These are phyloP conservation scores for Picochlorum sp. DNA, from an alignment of 139 green algal genomes.

Conservation along the genomic window DNA sequence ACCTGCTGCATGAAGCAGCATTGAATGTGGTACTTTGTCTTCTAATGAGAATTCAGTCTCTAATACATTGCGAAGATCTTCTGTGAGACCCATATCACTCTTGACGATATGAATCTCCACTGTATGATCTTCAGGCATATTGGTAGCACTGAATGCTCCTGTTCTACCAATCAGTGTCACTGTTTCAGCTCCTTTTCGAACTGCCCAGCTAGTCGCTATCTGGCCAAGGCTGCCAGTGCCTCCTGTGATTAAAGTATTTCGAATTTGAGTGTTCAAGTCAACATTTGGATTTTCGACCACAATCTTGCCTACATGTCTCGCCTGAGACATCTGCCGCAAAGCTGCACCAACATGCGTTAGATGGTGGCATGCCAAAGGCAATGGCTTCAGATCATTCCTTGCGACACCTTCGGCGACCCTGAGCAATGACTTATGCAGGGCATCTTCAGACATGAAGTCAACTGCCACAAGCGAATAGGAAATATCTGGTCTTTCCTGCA, in stretches of 20 bases:
- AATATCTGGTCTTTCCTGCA: conserved; percentile 68
- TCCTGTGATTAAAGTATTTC: conserved; percentile 26
- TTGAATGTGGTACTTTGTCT: conserved; percentile 2
- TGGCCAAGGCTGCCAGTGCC: conserved; percentile 35
- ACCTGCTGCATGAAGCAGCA: conserved; percentile 63
- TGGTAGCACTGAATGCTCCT: conserved; percentile 5
- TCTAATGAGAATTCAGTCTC: background rate
- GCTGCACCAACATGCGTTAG: conserved; percentile 46
- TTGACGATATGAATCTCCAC: conserved; percentile 15
- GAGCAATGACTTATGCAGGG: conserved; percentile 35
- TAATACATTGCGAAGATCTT: conserved; percentile 10
- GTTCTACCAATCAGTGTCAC: conserved; percentile 25
- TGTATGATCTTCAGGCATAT: background rate
- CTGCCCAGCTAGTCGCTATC: conserved; percentile 56
- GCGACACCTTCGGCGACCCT: conserved; percentile 30
- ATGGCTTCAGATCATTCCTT: conserved; percentile 30
- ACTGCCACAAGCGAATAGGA: conserved; percentile 65
- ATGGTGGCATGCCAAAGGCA: conserved; percentile 36
- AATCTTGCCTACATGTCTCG: conserved; percentile 77
- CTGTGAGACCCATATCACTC: conserved; percentile 18
- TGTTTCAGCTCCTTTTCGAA: conserved; percentile 8
- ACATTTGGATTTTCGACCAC: conserved; percentile 30
- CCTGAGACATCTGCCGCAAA: conserved; percentile 74
- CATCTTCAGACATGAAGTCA: conserved; percentile 72
- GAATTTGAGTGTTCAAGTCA: background rate